Base-by-base conservation (phyloP, 345 rosid genomes). In the Bruguiera parviflora region DNA sequence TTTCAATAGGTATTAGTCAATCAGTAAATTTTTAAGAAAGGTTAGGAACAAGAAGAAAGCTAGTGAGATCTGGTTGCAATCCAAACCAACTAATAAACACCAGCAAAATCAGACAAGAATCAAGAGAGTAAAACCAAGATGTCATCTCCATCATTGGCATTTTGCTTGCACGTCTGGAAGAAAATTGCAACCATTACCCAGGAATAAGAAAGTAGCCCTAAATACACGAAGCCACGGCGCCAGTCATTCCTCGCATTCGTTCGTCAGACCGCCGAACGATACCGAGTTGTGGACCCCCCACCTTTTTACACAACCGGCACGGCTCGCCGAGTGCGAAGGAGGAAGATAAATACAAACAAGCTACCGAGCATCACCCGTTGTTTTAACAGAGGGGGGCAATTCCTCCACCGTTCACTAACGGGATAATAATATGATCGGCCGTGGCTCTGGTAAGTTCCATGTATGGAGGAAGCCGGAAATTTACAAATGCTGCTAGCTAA, bases 331-430 rank as follows among this genome's bases (percentile, higher is more conserved):
- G 59, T 59, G 60, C 9, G 28, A 58, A 19, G 31, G 72, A 27
- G 58, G 18, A 39, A 9, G 46, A 43, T 28, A 65, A 47, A 71
- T 75, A 75, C 74, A 69, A 58, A 53, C 63, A 63, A 53, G 66
- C 63, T 75, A 78, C 68, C 20, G 49, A 39, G 24, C 31, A 53
- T 35, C 37, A 46, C 58, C 70, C 67, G 75, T 63, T 71, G 72
- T 75, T 58, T 58, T 63, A 62, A 65, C 78, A 73, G 63, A 59
- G 31, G 52, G 8, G 61, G 24, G 25, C 53, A 24, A 58, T 57
- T 61, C 64, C 57, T 56, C 16, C 39, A 56, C 32, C 46, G 58
- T 66, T 66, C 60, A 53, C 31, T 63, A 16, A 53, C 62, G 1
- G 29, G 59, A 21, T 56, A 61, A 29, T 39, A 70, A 61, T 46